These are phyloP conservation scores for Penicillium soppii DNA, from an alignment of 495 filamentous ascomycete genomes.

Conservation along the genomic window DNA sequence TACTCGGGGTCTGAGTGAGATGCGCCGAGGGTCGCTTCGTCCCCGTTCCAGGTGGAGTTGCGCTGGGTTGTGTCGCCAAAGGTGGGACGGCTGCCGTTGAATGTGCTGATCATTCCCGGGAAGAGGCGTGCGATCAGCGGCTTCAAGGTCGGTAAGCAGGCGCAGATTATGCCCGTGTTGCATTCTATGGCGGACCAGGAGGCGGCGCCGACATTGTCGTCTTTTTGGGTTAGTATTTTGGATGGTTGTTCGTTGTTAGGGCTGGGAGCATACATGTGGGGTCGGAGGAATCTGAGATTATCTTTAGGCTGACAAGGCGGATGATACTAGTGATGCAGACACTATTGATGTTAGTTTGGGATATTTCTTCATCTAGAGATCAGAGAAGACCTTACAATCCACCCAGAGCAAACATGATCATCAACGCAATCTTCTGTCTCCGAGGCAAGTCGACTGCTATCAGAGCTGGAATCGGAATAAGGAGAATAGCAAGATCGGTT, in stretches of 20 bases:
- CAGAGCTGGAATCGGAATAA: conserved; percentile 51
- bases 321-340: conserved; percentile 47
- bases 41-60: conserved; percentile 33
- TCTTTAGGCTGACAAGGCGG: conserved; percentile 38
- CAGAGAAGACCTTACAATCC: conserved; percentile 46
- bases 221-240: conserved; percentile 19
- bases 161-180: conserved; percentile 83
- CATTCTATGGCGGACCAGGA: conserved; percentile 90
- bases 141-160: conserved; percentile 83
- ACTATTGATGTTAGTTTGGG: conserved; percentile 20
- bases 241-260: background rate
- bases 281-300: conserved; percentile 38
- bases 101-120: conserved; percentile 32
- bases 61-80: conserved; percentile 17
- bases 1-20: conserved; percentile 36
- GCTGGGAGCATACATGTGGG: conserved; percentile 36
- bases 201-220: conserved; percentile 57
- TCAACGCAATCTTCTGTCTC: conserved; percentile 47
- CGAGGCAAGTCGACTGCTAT: conserved; percentile 43
- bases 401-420: conserved; percentile 51
- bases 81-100: conserved; percentile 19
- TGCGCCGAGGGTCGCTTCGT: conserved; percentile 31
- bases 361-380: background rate
- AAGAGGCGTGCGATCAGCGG: conserved; percentile 60
- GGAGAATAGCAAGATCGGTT: conserved; percentile 51